Evolutionary conservation across 768 basidiomycete species (phyloP), one percentile per base, ranked within the genome.

Genomic region (Naganishia randhawae): DNA sequence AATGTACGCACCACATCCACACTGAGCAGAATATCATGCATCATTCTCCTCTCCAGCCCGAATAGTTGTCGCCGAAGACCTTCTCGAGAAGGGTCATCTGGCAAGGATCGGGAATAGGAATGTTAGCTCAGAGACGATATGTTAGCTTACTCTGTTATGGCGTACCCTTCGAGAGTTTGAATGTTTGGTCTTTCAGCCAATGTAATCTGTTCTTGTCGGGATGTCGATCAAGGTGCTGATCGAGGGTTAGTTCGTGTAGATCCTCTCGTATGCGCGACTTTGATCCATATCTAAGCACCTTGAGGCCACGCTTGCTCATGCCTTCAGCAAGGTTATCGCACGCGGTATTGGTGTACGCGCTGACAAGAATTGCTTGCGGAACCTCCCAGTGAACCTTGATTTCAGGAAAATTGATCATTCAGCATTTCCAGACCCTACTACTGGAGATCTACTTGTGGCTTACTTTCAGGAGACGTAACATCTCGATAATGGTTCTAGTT

Each of bases 331-430:
- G 86, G 72, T 94, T 91, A 76, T 96, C 92, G 22, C 94, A 91
- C 0, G 94, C 92, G 22, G 87, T 90, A 72, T 96, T 94, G 45
- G 94, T 96, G 76, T 90, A 95, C 0, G 93, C 93, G 77, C 90
- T 91, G n/a, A 95, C 88, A 16, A 97, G 85, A 45, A 95, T 82
- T 1, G 92, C 92, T 39, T 89, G 85, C 6, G 89, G 85, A 11
- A 94, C 86, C 77, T 88, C 83, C 77, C 93, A 97, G 74, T 91
- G 86, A 3, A 81, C 76, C 88, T 91, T 75, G 66, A 69, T 69
- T 31, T 69, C 62, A 48, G 71, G 62, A 61, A 17, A 32, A 22
- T 64, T 29, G 39, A n/a, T n/a, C 42, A 31, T 5, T 50, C 33
- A 33, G 52, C 39, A 66, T 2, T 39, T 54, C 13, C n/a, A 5